phyloP scores from a whole-genome alignment of 2,329 filamentous ascomycete genomes.

The Nigrospora osmanthi region DNA sequence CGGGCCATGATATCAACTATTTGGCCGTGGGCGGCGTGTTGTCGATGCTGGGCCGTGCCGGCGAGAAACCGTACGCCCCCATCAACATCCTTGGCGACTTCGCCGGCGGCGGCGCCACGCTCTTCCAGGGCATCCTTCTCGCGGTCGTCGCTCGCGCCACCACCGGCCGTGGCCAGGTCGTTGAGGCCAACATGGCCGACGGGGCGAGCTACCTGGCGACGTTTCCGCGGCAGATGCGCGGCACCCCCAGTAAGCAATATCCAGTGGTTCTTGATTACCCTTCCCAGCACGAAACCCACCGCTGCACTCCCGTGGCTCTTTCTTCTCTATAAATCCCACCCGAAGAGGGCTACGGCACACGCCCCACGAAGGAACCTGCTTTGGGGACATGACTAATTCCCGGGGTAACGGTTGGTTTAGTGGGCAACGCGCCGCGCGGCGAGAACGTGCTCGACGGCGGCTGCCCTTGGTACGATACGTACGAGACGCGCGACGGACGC shows the following conservation, averaged over 20 bases:
- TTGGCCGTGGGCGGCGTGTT: conserved; percentile 80
- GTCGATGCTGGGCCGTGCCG: conserved; percentile 62
- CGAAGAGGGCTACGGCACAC: too few species aligned
- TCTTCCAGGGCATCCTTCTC: conserved; percentile 75
- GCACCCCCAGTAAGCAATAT: conserved; percentile 33
- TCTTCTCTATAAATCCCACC: too few species aligned
- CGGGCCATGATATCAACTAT: conserved; percentile 95
- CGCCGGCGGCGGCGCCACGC: conserved; percentile 75
- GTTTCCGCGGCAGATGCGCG: conserved; percentile 63
- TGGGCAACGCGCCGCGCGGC: conserved; percentile 60
- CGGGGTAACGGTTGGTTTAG: not conserved
- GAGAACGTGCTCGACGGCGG: conserved; percentile 77
- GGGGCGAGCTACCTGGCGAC: conserved; percentile 72
- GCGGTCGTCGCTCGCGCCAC: conserved; percentile 61
- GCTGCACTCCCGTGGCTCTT: too few species aligned
- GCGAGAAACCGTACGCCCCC: conserved; percentile 68
- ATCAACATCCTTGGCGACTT: conserved; percentile 86
- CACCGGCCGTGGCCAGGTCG: conserved; percentile 72
- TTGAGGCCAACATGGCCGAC: conserved; percentile 98
- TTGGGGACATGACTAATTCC: too few species aligned
- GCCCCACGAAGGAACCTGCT: too few species aligned
- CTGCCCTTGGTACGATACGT: conserved; percentile 82
- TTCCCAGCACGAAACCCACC: too few species aligned
- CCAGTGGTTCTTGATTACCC: too few species aligned
- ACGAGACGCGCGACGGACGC: conserved; percentile 70